These are phyloP conservation scores for Vaccinium vitisidaea DNA, from an alignment of 148 eudicot species.

Conservation along the genomic window DNA sequence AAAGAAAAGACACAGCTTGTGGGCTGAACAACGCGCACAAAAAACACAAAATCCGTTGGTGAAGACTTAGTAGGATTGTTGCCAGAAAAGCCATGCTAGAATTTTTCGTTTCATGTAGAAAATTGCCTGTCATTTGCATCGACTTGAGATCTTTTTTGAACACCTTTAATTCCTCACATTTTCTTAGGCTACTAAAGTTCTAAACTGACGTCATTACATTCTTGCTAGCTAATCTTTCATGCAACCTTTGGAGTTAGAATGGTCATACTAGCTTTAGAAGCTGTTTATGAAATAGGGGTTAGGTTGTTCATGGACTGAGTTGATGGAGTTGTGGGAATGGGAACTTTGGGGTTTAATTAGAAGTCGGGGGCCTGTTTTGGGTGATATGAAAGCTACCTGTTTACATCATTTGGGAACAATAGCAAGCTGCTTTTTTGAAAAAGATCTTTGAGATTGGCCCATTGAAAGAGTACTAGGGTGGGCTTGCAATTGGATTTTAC, in stretches of 20 bases:
- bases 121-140: not conserved
- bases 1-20: not conserved
- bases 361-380: not conserved
- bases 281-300: conserved; percentile 4
- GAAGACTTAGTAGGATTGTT: not conserved
- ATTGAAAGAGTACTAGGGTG: too few relatives aligned
- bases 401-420: too few relatives aligned
- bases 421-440: too few relatives aligned
- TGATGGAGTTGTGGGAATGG: not conserved
- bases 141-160: not conserved
- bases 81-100: conserved; percentile 1
- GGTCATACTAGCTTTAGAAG: not conserved
- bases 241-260: not conserved
- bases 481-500: not conserved
- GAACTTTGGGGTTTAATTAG: not conserved
- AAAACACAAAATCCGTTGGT: not conserved
- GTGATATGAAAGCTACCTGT: too few relatives aligned
- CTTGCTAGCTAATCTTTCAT: not conserved
- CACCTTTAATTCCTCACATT: not conserved
- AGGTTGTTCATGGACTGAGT: not conserved
- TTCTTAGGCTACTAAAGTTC: not conserved
- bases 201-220: not conserved
- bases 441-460: too few relatives aligned
- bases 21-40: not conserved
- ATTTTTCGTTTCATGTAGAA: not conserved